A percentile compares a stretch with the other conserved stretches of the same genome.
Evolutionary conservation across 1,284 basidiomycete genomes (phyloP).

Genomic region (Sporisorium scitamineum): DNA sequence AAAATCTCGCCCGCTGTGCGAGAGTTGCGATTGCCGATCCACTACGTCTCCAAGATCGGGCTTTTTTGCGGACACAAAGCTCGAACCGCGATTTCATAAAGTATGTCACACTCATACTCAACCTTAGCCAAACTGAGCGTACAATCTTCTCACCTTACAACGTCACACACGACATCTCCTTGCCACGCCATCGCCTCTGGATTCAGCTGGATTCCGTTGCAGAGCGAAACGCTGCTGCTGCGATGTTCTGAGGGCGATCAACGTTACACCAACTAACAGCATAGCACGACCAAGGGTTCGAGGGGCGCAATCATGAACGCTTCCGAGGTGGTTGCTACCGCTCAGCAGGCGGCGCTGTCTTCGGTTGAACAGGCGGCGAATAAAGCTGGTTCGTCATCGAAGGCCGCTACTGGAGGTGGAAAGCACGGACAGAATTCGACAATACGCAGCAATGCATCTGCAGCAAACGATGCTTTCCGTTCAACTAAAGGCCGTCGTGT

Average conservation of each 20-base stretch:
- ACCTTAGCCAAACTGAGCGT: neutral
- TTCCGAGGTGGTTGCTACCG: constrained; percentile 13
- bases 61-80: no score
- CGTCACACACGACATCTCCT: neutral
- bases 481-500: neutral
- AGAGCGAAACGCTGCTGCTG: neutral
- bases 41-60: neutral
- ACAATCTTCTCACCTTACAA: neutral
- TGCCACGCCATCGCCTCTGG: neutral
- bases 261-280: constrained; percentile 5
- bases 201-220: neutral
- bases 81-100: neutral
- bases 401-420: neutral
- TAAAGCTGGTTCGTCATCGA: neutral
- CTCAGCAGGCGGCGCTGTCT: constrained; percentile 21
- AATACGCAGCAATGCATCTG: neutral
- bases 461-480: neutral
- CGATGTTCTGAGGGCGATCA: neutral
- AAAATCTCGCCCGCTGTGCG: neutral
- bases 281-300: neutral
- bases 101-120: neutral
- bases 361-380: constrained; percentile 7
- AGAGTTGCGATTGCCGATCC: neutral
- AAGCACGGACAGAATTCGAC: neutral
- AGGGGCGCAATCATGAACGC: constrained; percentile 15